A percentile compares a stretch with the other conserved stretches of the same genome.
phyloP scores from a whole-genome alignment of 129 eudicot species.

The Pulicaria dysenterica region DNA sequence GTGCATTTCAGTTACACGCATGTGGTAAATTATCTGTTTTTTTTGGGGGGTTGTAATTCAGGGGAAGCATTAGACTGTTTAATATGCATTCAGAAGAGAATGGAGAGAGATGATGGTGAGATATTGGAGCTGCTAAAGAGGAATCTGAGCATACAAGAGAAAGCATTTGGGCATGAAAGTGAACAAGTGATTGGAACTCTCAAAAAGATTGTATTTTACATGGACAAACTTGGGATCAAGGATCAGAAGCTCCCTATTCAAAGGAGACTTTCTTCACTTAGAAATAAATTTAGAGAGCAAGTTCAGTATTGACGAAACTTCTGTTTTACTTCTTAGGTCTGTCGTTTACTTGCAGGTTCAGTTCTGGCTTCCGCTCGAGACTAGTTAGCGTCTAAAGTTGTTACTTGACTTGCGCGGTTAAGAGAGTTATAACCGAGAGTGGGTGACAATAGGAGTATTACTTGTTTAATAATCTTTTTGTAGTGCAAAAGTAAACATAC shows the following conservation, averaged over 20 bases:
- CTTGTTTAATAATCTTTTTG: no score
- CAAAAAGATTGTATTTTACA: slow-evolving; percentile 65
- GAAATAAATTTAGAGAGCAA: slow-evolving; percentile 55
- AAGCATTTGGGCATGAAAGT: slow-evolving; percentile 70
- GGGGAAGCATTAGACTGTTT: slow-evolving; percentile 98
- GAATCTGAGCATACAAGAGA: slow-evolving; percentile 78
- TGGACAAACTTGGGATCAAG: slow-evolving; percentile 71
- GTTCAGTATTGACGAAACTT: slow-evolving; percentile 32
- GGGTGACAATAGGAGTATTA: no score
- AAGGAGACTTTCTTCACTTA: slow-evolving; percentile 65
- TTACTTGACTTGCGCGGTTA: no score
- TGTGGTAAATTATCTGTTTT: neutral
- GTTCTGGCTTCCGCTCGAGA: neutral
- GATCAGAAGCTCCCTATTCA: slow-evolving; percentile 61
- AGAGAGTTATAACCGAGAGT: no score
- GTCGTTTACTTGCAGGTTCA: neutral
- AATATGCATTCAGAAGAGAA: slow-evolving; percentile 68
- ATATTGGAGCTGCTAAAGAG: slow-evolving; percentile 65
- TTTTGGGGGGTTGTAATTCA: slow-evolving; percentile 35
- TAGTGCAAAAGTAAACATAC: no score
- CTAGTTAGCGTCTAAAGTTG: no score
- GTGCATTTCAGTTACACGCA: neutral
- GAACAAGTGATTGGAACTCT: slow-evolving; percentile 73
- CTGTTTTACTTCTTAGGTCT: neutral
- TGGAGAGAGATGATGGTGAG: slow-evolving; percentile 58